Conservation (phyloP, 2,329 filamentous ascomycete species). For the Xylaria sp. region DNA sequence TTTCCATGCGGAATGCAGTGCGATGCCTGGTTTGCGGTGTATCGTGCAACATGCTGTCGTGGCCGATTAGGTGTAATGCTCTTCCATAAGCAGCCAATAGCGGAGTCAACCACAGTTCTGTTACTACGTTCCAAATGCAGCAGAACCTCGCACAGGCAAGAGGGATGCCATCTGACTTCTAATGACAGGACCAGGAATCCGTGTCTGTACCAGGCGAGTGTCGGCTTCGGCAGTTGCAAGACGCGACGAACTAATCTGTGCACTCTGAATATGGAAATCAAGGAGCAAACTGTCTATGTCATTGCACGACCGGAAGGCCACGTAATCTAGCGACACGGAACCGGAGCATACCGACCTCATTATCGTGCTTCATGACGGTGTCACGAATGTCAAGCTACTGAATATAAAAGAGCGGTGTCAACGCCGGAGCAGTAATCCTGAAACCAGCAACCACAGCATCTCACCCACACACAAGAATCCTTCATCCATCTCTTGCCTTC, state of each 20-base stretch:
- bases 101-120: not conserved
- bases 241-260: conserved; percentile 4
- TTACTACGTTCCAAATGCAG: conserved; percentile 1
- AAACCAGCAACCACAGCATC: not conserved
- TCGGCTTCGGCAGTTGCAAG: conserved; percentile 26
- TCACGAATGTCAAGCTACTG: not conserved
- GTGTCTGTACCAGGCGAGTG: conserved; percentile 19
- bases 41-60: conserved; percentile 25
- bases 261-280: not conserved
- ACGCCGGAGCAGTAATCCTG: not conserved
- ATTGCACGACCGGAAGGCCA: conserved; percentile 33
- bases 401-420: conserved; percentile 19
- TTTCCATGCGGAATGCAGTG: not conserved
- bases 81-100: conserved; percentile 16
- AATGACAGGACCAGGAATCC: conserved; percentile 28
- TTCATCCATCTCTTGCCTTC: conserved; percentile 5
- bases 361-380: not conserved
- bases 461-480: not conserved
- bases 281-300: conserved; percentile 12
- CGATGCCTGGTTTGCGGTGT: conserved; percentile 17
- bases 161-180: conserved; percentile 15
- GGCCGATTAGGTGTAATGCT: conserved; percentile 16
- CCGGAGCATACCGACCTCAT: not conserved
- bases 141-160: conserved; percentile 19
- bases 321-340: conserved; percentile 27